A percentile compares a stretch with the other conserved stretches of the same genome.
Conservation (phyloP, 805 yeast genomes). For the Suhomyces kilbournensis region DNA sequence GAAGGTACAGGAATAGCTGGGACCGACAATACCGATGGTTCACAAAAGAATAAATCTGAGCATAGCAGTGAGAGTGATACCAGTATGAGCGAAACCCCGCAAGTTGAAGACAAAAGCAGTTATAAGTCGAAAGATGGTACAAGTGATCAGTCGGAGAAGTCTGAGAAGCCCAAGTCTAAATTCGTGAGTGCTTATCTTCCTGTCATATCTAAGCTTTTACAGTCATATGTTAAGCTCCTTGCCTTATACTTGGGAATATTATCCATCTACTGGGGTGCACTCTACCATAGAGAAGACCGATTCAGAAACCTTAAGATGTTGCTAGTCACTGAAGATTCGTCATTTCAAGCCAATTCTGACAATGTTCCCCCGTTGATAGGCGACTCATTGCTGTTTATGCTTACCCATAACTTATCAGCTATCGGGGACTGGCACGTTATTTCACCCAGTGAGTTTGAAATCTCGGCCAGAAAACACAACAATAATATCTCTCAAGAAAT, state of each 20-base stretch:
- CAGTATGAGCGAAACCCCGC: background rate
- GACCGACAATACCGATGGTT: background rate
- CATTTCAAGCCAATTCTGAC: slow-evolving; percentile 13
- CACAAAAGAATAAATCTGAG: background rate
- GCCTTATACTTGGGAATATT: slow-evolving; percentile 27
- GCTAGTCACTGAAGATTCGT: slow-evolving; percentile 34
- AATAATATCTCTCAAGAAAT: slow-evolving; percentile 18
- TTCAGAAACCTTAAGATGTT: slow-evolving; percentile 32
- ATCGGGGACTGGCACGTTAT: slow-evolving; percentile 20
- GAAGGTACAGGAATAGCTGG: background rate
- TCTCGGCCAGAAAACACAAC: slow-evolving; percentile 16
- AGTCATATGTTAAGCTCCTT: slow-evolving; percentile 19
- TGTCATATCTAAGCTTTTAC: slow-evolving; percentile 9
- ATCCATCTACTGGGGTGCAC: slow-evolving; percentile 42
- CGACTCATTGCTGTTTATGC: slow-evolving; percentile 16
- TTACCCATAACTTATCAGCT: slow-evolving; percentile 10
- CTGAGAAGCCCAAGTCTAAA: background rate
- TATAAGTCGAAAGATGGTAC: background rate
- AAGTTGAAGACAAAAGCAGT: background rate
- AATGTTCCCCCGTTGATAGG: slow-evolving; percentile 18
- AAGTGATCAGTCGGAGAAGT: background rate
- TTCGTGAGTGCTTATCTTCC: background rate
- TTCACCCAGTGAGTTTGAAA: slow-evolving; percentile 11
- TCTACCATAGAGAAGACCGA: slow-evolving; percentile 27
- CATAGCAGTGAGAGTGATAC: background rate